Base-by-base conservation (phyloP, 164 flowering plant species). In the Stephania cephalantha region DNA sequence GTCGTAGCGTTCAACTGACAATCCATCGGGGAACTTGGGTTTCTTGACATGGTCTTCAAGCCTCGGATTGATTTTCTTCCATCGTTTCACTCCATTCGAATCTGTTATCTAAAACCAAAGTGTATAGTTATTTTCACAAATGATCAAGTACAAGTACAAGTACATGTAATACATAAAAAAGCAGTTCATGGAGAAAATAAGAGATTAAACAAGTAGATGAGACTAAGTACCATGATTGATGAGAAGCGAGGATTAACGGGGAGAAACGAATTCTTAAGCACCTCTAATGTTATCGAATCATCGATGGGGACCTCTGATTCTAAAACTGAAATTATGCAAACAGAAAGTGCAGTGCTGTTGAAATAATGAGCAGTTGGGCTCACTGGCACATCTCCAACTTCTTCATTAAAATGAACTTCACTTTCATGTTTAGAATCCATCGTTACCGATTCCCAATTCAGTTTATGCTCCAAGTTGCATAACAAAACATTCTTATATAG, bases 221-320 rank as follows among this genome's bases (percentile, higher is more conserved):
- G 30, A 30, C 17, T n/a, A 30, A 13, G 42, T 55, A 90, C 90
- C 90, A 90, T 83, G 79, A 87, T 55, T 12, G 90, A 90, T 46
- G 94, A 87, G 82, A 88, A 90, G 18, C 94, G 85, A 2, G 90
- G 83, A 70, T 79, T 88, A 75, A 88, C 79, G 63, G 90, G 94
- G 10, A 88, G 83, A 78, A 90, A 83, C 4, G 83, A 74, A 50
- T 85, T 68, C 7, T 73, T 74, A 12, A 90, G 84, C 72, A 83
- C 65, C 3, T 79, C 0, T 8, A 77, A 6, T 7, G 81, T 45
- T 0, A 3, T 70, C 0, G 86, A 85, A 35, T 83, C 85, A 73
- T 85, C 83, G 11, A 88, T 74, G 0, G 90, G 91, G 22, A 81
- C 35, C 66, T 85, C 85, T 0, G 71, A 74, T 73, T 90, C 94